Percentiles rank a stretch among this genome's conserved stretches.
These are phyloP conservation scores for Penicillium crustosum DNA, from an alignment of 2,329 filamentous ascomycete genomes.

Conservation along the genomic window DNA sequence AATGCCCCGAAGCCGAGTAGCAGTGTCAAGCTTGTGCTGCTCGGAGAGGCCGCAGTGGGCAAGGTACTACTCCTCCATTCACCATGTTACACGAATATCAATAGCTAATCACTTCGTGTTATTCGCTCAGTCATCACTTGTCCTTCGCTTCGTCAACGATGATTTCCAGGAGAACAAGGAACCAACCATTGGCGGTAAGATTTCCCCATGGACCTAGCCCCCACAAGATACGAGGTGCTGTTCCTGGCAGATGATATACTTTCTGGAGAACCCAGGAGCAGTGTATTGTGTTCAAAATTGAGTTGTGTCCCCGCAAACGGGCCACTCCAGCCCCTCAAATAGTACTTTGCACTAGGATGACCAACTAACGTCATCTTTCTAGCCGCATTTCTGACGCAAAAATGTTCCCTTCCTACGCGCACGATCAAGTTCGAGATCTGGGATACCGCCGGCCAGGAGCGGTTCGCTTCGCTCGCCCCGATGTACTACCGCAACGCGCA, in stretches of 20 bases:
- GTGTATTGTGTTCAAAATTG: slow-evolving; percentile 1
- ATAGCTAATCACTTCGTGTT: slow-evolving; percentile 12
- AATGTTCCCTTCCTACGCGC: slow-evolving; percentile 90
- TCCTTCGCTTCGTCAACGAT: slow-evolving; percentile 98
- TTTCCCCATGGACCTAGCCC: not conserved
- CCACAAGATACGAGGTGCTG: not conserved
- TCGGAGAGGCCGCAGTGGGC: slow-evolving; percentile 96
- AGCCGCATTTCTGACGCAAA: slow-evolving; percentile 98
- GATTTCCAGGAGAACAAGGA: slow-evolving; percentile 99
- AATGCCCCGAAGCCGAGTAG: slow-evolving; percentile 88
- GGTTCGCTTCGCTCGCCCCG: slow-evolving; percentile 91
- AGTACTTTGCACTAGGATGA: slow-evolving; percentile 1
- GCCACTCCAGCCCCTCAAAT: not conserved
- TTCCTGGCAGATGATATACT: not conserved
- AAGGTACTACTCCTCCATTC: slow-evolving; percentile 65
- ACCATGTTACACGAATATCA: slow-evolving; percentile 4
- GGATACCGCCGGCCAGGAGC: slow-evolving; percentile 97
- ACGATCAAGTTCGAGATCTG: slow-evolving; percentile 84
- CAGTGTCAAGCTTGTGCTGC: slow-evolving; percentile 98
- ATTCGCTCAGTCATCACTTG: slow-evolving; percentile 75
- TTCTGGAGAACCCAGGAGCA: not conserved
- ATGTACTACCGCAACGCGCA: slow-evolving; percentile 99
- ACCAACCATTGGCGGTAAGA: slow-evolving; percentile 90
- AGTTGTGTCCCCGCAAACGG: not conserved
- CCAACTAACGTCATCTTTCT: slow-evolving; percentile 19